Conservation (phyloP, 73 alveolate genomes). For the Paramecium primaurelia region DNA sequence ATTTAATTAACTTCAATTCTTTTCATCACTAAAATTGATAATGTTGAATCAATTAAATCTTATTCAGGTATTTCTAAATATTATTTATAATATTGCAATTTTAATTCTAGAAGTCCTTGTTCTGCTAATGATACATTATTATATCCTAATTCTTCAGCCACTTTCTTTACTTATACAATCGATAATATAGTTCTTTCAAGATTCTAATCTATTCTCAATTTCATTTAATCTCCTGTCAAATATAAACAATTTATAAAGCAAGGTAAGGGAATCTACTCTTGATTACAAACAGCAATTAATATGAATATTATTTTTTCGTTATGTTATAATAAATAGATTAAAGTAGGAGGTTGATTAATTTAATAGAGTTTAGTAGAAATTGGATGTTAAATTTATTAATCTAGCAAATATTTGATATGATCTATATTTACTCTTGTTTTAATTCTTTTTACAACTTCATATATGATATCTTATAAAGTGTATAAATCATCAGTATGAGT, state of each 20-base stretch:
- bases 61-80: neutral
- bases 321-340: neutral
- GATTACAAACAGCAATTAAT: neutral
- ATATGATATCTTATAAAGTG: neutral
- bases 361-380: neutral
- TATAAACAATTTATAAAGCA: neutral
- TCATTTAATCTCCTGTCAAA: neutral
- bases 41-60: neutral
- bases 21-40: neutral
- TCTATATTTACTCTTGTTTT: neutral
- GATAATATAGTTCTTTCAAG: neutral
- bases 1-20: neutral
- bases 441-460: neutral
- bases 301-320: neutral
- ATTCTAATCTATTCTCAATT: neutral
- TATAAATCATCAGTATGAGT: neutral
- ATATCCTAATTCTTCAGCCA: conserved; percentile 14
- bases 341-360: neutral
- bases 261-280: neutral
- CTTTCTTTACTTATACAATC: neutral
- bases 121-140: neutral
- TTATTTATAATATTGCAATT: neutral
- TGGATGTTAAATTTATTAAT: neutral
- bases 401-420: neutral
- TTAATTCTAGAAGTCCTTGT: neutral